phyloP scores from a whole-genome alignment of 768 basidiomycete genomes.

The Pisolithus albus region DNA sequence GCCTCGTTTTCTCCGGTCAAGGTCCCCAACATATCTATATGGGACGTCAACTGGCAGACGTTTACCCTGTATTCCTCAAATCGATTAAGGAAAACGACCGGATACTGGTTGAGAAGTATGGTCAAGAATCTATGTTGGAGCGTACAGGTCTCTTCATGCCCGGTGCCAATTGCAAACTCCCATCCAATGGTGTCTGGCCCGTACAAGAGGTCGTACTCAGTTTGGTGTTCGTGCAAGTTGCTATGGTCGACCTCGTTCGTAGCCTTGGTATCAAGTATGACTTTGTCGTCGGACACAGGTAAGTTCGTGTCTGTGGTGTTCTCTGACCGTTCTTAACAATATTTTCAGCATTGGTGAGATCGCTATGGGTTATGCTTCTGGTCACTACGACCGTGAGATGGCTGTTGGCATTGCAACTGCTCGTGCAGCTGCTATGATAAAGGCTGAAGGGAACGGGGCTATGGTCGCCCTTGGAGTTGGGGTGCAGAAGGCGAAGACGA shows the following conservation, averaged over 20 bases:
- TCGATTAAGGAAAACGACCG: conserved; percentile 27
- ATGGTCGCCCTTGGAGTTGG: conserved; percentile 32
- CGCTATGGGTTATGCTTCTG: conserved; percentile 33
- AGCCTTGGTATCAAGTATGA: conserved; percentile 28
- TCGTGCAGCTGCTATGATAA: conserved; percentile 31
- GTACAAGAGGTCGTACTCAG: conserved; percentile 29
- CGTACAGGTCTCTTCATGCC: conserved; percentile 29
- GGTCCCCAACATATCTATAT: conserved; percentile 31
- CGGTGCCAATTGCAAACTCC: conserved; percentile 16
- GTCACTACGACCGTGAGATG: conserved; percentile 30
- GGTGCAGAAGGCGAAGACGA: conserved; percentile 24
- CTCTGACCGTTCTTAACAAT: conserved; percentile 4
- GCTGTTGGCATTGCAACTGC: conserved; percentile 30
- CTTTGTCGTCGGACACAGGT: conserved; percentile 31
- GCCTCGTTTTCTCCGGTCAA: conserved; percentile 31
- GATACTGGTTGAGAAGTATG: conserved; percentile 23
- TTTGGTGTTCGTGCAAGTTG: conserved; percentile 28
- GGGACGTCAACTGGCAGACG: conserved; percentile 31
- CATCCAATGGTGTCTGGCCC: conserved; percentile 25
- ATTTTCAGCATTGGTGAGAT: conserved; percentile 26
- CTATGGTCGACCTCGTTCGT: conserved; percentile 28
- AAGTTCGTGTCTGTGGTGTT: not conserved
- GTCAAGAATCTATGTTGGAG: conserved; percentile 26
- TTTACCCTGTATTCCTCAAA: conserved; percentile 25
- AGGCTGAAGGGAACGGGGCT: conserved; percentile 29